Conservation (phyloP, 2,329 filamentous ascomycete genomes). For the Fusarium virguliforme region DNA sequence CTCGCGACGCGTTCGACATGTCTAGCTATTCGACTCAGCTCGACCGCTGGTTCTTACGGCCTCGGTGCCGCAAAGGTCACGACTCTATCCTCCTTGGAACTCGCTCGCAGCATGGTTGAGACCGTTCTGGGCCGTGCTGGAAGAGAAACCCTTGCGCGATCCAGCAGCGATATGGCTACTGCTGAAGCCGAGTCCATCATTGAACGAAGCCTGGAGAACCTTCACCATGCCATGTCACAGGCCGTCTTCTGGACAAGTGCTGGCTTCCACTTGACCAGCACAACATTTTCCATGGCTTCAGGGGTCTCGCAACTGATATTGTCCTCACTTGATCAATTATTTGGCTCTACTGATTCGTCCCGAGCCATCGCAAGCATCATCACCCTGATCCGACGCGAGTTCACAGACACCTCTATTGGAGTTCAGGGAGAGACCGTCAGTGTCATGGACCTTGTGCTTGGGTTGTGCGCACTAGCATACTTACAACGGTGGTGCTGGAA, state of each 20-base stretch:
- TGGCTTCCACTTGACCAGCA: slow-evolving; percentile 72
- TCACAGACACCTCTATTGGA: slow-evolving; percentile 75
- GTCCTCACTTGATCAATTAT: slow-evolving; percentile 74
- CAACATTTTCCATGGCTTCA: slow-evolving; percentile 69
- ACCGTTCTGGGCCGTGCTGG: slow-evolving; percentile 69
- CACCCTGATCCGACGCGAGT: slow-evolving; percentile 75
- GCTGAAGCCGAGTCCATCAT: slow-evolving; percentile 71
- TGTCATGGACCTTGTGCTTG: slow-evolving; percentile 73
- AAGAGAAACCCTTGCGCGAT: slow-evolving; percentile 64
- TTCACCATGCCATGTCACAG: slow-evolving; percentile 72
- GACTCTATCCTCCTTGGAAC: slow-evolving; percentile 71
- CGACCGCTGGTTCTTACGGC: slow-evolving; percentile 67
- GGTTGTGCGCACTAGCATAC: slow-evolving; percentile 73
- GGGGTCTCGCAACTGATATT: slow-evolving; percentile 72
- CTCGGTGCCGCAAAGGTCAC: slow-evolving; percentile 70
- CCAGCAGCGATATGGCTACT: slow-evolving; percentile 64
- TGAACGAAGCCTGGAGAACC: slow-evolving; percentile 69
- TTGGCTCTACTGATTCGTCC: slow-evolving; percentile 79
- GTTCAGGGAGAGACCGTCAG: slow-evolving; percentile 72
- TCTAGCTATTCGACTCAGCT: slow-evolving; percentile 69
- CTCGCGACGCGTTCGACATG: slow-evolving; percentile 74
- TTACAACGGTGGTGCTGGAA: slow-evolving; percentile 72
- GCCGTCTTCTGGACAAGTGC: slow-evolving; percentile 75
- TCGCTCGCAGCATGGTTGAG: slow-evolving; percentile 70
- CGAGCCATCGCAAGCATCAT: slow-evolving; percentile 78